Conservation (phyloP, 805 yeast species). For the Candida orba region DNA sequence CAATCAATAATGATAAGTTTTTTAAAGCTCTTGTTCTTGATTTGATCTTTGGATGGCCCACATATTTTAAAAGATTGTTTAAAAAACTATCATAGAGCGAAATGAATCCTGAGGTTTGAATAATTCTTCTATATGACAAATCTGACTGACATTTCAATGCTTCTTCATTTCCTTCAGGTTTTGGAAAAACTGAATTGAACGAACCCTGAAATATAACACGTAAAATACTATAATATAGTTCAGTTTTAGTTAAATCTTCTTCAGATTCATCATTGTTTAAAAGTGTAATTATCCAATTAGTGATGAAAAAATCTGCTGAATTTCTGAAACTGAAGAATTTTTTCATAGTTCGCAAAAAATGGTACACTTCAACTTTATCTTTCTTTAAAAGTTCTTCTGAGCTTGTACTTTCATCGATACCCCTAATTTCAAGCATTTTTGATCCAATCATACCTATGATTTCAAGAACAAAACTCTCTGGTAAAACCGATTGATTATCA, state of each 20-base stretch:
- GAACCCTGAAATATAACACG: not conserved
- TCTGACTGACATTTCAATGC: not conserved
- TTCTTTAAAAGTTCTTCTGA: not conserved
- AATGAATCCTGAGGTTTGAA: slow-evolving; percentile 14
- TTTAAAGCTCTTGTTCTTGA: slow-evolving; percentile 60
- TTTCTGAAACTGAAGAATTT: not conserved
- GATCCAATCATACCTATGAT: slow-evolving; percentile 56
- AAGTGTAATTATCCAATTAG: slow-evolving; percentile 14
- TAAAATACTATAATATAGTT: not conserved
- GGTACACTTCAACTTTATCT: slow-evolving; percentile 3
- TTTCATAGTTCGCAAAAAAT: slow-evolving; percentile 1
- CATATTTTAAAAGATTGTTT: slow-evolving; percentile 37
- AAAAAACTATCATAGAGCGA: slow-evolving; percentile 46
- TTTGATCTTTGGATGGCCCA: slow-evolving; percentile 43
- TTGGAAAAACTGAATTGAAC: slow-evolving; percentile 1
- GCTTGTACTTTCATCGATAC: slow-evolving; percentile 9
- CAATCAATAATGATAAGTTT: slow-evolving; percentile 48
- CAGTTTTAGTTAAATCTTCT: not conserved
- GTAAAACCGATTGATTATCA: slow-evolving; percentile 29
- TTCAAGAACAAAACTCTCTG: slow-evolving; percentile 51
- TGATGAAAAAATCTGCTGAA: slow-evolving; percentile 11
- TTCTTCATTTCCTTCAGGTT: not conserved
- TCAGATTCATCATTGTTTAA: not conserved
- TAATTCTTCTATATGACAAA: not conserved
- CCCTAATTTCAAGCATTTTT: slow-evolving; percentile 33